Conservation (phyloP, 176 grass and related monocot genomes). For the Hsuehochloa calcarea region DNA sequence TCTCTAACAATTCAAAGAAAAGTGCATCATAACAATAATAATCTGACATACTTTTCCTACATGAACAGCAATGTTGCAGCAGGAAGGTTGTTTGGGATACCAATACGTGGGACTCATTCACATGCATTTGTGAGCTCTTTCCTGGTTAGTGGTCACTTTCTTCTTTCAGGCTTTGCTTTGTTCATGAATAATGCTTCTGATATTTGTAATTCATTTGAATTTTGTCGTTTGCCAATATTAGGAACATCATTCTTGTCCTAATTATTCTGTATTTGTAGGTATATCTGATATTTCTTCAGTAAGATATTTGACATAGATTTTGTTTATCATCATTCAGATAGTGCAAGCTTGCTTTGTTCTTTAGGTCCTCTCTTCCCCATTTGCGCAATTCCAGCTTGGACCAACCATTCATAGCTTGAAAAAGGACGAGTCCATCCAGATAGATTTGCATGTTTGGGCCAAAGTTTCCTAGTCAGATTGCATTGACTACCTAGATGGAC, state of each 20-base stretch:
- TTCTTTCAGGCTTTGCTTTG: constrained; percentile 13
- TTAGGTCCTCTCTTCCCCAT: neutral
- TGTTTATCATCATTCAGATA: constrained; percentile 5
- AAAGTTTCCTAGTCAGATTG: neutral
- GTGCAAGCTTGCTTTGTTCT: neutral
- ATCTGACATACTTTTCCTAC: constrained; percentile 31
- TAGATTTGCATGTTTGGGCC: neutral
- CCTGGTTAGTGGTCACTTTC: constrained; percentile 52
- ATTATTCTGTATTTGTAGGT: neutral
- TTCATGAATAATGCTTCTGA: neutral
- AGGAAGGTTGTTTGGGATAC: constrained; percentile 94
- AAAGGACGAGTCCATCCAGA: neutral
- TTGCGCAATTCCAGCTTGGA: neutral
- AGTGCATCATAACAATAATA: neutral
- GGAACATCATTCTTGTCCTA: neutral
- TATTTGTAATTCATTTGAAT: neutral
- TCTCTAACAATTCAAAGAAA: too few relatives aligned
- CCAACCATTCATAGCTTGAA: neutral
- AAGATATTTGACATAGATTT: neutral
- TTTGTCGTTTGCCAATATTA: neutral
- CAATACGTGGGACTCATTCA: constrained; percentile 93
- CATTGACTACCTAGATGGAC: neutral
- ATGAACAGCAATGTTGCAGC: constrained; percentile 85
- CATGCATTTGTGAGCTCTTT: constrained; percentile 98
- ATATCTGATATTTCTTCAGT: constrained; percentile 8